Evolutionary conservation across 2,329 filamentous ascomycete species (phyloP), one percentile per base, ranked within the genome.

Genomic region (Chrysosporium queenslandicum): DNA sequence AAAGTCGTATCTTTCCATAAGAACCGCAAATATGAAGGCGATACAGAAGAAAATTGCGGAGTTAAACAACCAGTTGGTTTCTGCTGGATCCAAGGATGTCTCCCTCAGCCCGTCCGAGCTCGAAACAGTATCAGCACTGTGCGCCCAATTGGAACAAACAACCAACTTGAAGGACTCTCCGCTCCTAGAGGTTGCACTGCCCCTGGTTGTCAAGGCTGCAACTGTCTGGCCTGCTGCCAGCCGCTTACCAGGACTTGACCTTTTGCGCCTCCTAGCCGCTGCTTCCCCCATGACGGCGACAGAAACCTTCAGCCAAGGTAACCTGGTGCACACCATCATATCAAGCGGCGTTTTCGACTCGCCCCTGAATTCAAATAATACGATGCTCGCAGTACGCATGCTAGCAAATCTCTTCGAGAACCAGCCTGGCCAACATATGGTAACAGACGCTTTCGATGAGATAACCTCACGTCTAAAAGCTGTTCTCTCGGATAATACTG

Each of bases 361-460:
- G 0, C 75, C 80, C 1, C 74, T 85, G 0, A 82, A 81, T 34
- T 77, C 83, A 50, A 96, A 96, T 68, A 88, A 88, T 58, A 79
- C 81, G 9, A 95, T 97, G 84, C 86, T 98, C 75, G 83, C 85
- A 0, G 75, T 88, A 11, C 85, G 92, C 3, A 80, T 84, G 12
- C 76, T 97, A 46, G 83, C 82, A 27, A 98, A 98, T 60, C 73
- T 96, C 6, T 95, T 96, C 63, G 78, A 80, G 55, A 87, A 86
- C 0, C 72, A 80, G 0, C 76, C 83, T 53, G 92, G 92, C 14
- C 80, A 86, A 20, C 71, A 74, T 42, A 70, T 87, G 2, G 80
- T 82, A 4, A 76, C 79, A 11, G 71, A 71, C 18, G 72, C 74
- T 40, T 80, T 83, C 18, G 78, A 83, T 37, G 74, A 77, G 36